Evolutionary conservation across 441 rosid species (phyloP).

Genomic region (Aquilaria agallochum): DNA sequence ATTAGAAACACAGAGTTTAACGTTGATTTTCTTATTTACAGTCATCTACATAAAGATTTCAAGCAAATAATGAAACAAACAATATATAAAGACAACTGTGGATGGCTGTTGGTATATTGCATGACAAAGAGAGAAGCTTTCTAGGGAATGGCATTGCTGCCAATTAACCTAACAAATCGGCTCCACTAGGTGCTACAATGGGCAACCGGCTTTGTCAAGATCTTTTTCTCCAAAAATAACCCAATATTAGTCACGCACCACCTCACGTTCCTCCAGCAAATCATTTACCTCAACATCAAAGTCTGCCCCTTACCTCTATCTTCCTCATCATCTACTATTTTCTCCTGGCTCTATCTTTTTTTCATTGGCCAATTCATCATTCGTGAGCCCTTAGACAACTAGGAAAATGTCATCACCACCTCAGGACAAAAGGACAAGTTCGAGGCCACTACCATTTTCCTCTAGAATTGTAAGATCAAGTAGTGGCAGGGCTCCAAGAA

Average conservation of each 20-base stretch:
- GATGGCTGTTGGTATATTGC: constrained; percentile 85
- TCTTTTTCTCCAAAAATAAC: constrained; percentile 84
- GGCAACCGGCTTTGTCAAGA: constrained; percentile 93
- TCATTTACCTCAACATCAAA: constrained; percentile 80
- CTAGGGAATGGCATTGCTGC: constrained; percentile 61
- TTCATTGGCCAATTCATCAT: constrained; percentile 82
- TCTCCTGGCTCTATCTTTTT: constrained; percentile 76
- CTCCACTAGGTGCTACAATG: constrained; percentile 89
- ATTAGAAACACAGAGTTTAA: too few relatives aligned
- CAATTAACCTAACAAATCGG: constrained; percentile 85
- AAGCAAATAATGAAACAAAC: background rate
- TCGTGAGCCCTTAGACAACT: too few relatives aligned
- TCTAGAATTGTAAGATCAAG: too few relatives aligned
- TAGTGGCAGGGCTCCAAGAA: too few relatives aligned
- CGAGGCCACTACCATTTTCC: too few relatives aligned
- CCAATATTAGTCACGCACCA: constrained; percentile 56
- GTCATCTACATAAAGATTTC: background rate
- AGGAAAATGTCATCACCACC: too few relatives aligned
- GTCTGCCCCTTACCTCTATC: constrained; percentile 88
- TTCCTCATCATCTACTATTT: constrained; percentile 72
- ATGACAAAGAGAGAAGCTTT: constrained; percentile 85
- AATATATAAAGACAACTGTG: constrained; percentile 35
- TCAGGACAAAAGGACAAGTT: too few relatives aligned
- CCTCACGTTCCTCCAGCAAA: constrained; percentile 75
- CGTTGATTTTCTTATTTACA: background rate